Evolutionary conservation across 1,284 basidiomycete species (phyloP).

Genomic region (Rhodotorula sp.): DNA sequence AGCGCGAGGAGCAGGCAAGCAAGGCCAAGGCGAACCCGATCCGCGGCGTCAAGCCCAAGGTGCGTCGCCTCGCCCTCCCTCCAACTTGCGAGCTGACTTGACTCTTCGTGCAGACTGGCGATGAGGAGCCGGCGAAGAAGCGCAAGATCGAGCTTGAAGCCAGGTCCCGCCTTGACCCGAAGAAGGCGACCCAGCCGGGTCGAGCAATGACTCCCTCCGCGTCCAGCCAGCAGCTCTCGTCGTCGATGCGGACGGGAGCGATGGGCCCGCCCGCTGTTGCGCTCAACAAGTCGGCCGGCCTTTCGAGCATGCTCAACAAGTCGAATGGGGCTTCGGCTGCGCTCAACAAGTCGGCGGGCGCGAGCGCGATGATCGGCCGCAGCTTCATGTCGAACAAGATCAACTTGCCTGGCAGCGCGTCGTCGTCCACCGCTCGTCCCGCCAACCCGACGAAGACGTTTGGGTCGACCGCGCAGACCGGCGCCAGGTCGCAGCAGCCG

Average conservation of each 20-base stretch:
- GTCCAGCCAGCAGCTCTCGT: slow-evolving; percentile 11
- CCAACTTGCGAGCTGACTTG: not conserved
- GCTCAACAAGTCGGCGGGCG: slow-evolving; percentile 25
- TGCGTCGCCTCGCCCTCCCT: slow-evolving; percentile 4
- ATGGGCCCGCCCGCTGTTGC: slow-evolving; percentile 10
- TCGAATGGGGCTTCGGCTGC: slow-evolving; percentile 15
- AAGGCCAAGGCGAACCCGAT: slow-evolving; percentile 24
- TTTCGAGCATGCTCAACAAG: slow-evolving; percentile 15
- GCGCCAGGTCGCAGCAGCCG: slow-evolving; percentile 51
- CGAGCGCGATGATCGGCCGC: slow-evolving; percentile 35
- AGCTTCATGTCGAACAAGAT: slow-evolving; percentile 38
- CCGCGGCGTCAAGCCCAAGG: slow-evolving; percentile 20
- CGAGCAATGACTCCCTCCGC: slow-evolving; percentile 36
- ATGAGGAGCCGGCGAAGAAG: slow-evolving; percentile 51
- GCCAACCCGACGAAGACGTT: slow-evolving; percentile 26
- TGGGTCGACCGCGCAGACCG: slow-evolving; percentile 35
- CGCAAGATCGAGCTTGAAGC: slow-evolving; percentile 48
- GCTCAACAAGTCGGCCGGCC: slow-evolving; percentile 18
- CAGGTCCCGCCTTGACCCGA: slow-evolving; percentile 20
- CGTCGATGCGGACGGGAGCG: slow-evolving; percentile 26
- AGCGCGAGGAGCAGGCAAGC: slow-evolving; percentile 46
- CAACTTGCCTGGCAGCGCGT: slow-evolving; percentile 10
- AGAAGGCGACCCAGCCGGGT: slow-evolving; percentile 23
- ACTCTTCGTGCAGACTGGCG: slow-evolving; percentile 19
- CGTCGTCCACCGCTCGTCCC: not conserved